phyloP scores from a whole-genome alignment of 169 alveolate species.

The Plasmodium gonderi region DNA sequence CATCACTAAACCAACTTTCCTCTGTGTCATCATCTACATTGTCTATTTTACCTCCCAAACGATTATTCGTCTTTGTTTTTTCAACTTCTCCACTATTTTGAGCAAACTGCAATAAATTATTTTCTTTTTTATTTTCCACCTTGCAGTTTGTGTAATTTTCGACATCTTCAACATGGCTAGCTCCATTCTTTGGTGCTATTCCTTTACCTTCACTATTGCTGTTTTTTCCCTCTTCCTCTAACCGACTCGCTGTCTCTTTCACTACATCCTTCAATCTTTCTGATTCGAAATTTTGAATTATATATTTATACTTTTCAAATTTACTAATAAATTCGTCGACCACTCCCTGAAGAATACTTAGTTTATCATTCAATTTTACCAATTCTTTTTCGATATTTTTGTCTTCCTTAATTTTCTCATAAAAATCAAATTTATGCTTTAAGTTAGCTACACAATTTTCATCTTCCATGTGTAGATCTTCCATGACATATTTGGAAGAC shows the following conservation, averaged over 20 bases:
- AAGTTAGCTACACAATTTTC: constrained; percentile 43
- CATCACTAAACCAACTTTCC: not conserved
- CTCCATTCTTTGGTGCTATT: not conserved
- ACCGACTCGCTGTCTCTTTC: not conserved
- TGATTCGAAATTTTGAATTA: constrained; percentile 33
- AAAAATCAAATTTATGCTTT: constrained; percentile 44
- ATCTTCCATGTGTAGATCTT: constrained; percentile 39
- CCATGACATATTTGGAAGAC: not conserved
- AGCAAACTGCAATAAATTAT: not conserved
- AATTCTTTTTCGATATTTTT: constrained; percentile 68
- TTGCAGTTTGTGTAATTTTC: not conserved
- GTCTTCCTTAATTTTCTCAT: constrained; percentile 55
- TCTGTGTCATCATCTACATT: not conserved
- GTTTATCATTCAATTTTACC: constrained; percentile 48
- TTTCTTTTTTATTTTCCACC: not conserved
- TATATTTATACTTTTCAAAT: constrained; percentile 72
- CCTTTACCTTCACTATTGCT: not conserved
- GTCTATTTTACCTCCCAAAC: not conserved
- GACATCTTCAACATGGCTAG: not conserved
- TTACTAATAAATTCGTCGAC: constrained; percentile 46
- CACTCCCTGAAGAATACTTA: constrained; percentile 29
- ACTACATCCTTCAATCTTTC: not conserved
- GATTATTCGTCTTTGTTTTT: not conserved
- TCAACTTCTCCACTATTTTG: not conserved
- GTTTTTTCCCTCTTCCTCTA: not conserved